A percentile compares a stretch with the other conserved stretches of the same genome.
These are phyloP conservation scores for Tuctoria greenei DNA, from an alignment of 176 grass and related monocot species.

Conservation along the genomic window DNA sequence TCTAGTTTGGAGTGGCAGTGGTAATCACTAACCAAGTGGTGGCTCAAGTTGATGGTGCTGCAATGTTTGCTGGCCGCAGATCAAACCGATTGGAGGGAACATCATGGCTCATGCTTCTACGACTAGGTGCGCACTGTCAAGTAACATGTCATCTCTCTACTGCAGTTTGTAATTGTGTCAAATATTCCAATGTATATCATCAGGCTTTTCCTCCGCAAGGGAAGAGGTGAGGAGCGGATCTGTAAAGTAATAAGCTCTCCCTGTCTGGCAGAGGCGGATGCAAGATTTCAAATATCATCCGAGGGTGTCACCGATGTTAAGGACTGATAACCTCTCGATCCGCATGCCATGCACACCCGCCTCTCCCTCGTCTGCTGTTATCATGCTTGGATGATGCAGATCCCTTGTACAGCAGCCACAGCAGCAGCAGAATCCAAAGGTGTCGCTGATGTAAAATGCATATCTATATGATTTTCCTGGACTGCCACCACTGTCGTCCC, in stretches of 20 bases:
- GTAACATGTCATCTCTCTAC: background rate
- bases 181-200: conserved; percentile 18
- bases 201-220: conserved; percentile 87
- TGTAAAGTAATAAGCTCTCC: conserved; percentile 91
- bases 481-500: background rate
- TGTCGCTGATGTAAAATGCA: conserved; percentile 9
- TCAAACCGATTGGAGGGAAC: conserved; percentile 89
- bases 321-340: conserved; percentile 54
- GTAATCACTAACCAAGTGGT: conserved; percentile 99
- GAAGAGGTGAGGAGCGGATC: conserved; percentile 84
- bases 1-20: conserved; percentile 90
- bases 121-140: conserved; percentile 51
- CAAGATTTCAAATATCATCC: conserved; percentile 67
- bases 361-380: background rate
- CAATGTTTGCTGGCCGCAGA: conserved; percentile 85
- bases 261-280: conserved; percentile 75
- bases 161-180: background rate
- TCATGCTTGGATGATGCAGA: conserved; percentile 1
- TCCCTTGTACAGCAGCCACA: conserved; percentile 25
- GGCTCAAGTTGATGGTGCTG: conserved; percentile 95
- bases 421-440: background rate
- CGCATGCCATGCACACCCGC: background rate
- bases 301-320: conserved; percentile 78
- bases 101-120: conserved; percentile 98
- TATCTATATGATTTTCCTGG: background rate